A percentile compares a stretch with the other conserved stretches of the same genome.
phyloP scores from a whole-genome alignment of 495 filamentous ascomycete species.

The Xylaria curta region DNA sequence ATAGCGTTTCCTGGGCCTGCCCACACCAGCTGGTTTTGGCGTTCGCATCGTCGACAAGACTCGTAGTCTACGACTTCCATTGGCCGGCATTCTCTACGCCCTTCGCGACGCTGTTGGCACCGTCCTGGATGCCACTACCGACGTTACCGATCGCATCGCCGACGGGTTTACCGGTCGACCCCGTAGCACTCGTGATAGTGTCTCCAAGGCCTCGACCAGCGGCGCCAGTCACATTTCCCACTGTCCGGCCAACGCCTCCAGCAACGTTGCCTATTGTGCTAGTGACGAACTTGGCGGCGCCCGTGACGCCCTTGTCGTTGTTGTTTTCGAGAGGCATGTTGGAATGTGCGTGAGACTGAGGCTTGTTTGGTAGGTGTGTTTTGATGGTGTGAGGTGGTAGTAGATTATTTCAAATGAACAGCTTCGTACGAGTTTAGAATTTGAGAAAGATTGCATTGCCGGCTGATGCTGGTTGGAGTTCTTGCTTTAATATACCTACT shows the following conservation, averaged over 20 bases:
- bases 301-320: slow-evolving; percentile 65
- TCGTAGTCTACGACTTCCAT: slow-evolving; percentile 56
- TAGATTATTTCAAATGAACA: background rate
- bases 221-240: slow-evolving; percentile 72
- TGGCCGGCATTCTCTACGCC: slow-evolving; percentile 73
- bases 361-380: background rate
- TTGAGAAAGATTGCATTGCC: too few relatives aligned
- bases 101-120: slow-evolving; percentile 60
- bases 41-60: too few relatives aligned
- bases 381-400: background rate
- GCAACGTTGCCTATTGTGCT: slow-evolving; percentile 62
- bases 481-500: too few relatives aligned
- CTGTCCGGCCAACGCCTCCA: slow-evolving; percentile 65
- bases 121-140: slow-evolving; percentile 66
- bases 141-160: slow-evolving; percentile 69
- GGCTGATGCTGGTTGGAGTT: too few relatives aligned
- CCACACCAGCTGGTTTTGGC: background rate
- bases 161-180: slow-evolving; percentile 67
- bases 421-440: background rate
- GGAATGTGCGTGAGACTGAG: background rate
- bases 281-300: slow-evolving; percentile 67
- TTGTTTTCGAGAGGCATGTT: slow-evolving; percentile 42
- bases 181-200: slow-evolving; percentile 66
- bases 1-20: background rate
- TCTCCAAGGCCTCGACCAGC: slow-evolving; percentile 68